Evolutionary conservation across 2,329 filamentous ascomycete genomes (phyloP), one percentile per base, ranked within the genome.

Genomic region (Magnaporthales sp.): DNA sequence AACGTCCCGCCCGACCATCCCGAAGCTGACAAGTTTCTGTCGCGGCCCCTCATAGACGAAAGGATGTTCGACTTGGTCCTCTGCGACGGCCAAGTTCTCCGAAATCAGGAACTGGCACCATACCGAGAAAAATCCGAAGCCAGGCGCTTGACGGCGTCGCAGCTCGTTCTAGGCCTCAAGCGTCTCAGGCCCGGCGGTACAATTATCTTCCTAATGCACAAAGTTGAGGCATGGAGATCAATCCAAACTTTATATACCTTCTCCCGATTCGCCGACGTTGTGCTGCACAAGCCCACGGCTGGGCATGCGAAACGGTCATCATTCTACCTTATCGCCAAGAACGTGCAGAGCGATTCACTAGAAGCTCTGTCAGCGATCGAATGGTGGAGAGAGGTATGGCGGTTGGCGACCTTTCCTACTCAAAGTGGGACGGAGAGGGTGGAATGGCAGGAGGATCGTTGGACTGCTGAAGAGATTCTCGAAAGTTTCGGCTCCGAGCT

Each of bases 301-400:
- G 70, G 67, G 2, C 81, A 86, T 67, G 71, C 70, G 1, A 80
- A 73, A 24, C 73, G 79, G 4, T 82, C 79, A 0, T 85, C 82
- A 0, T 87, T 86, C 68, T 86, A 87, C 70, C 74, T 86, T 70
- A 68, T 86, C 10, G 83, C 83, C 1, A 77, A 72, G 1, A 70
- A 79, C 3, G 73, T 86, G 0, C 73, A 77, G 58, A 73, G 74
- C 5, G 56, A 72, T 3, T 67, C 69, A 22, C 60, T 69, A 0
- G 72, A 75, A 31, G 81, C 80, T 0, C 2, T 71, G 0, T 32
- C 67, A 9, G 78, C 80, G 0, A 68, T 85, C 1, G 60, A 69
- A 3, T 62, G 19, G 4, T 85, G 80, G 80, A 81, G 80, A 69
- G 66, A 22, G 66, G 54, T 54, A 7, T 85, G 79, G 79, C 74